Base-by-base conservation (phyloP, 306 rosid genomes). In the Dalbergia oliveri region DNA sequence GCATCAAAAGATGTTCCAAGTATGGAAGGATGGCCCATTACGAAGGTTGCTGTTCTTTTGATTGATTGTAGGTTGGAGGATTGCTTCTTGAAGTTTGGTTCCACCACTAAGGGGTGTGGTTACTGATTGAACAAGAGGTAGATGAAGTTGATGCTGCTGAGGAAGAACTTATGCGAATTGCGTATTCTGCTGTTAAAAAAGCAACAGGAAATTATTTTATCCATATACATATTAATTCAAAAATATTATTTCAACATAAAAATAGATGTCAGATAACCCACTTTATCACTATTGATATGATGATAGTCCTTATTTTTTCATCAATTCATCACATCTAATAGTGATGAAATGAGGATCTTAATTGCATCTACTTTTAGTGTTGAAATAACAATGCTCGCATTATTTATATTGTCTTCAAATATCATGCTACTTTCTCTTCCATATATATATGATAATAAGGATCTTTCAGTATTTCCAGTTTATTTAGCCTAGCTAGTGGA, bases 51-150 rank as follows among this genome's bases (percentile, higher is more conserved):
- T 0, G 91, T 94, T 21, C 85, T 94, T 79, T 87, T 94, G 53
- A 33, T 88, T 0, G 90, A 91, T 82, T 45, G 76, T 58, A 81
- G 82, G 84, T 86, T 79, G 71, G 92, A 94, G 80, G 81, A 84
- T 34, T 94, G 94, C 81, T 66, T 73, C 31, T 88, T 94, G 85
- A 47, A 6, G 47, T 81, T 65, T 74, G 47, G 79, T 86, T 87
- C 86, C 78, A 73, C 63, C 59, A 94, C 97, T 15, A 74, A 84
- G 95, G 98, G 34, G 90, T 86, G 44, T 90, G 97, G 97, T 91
- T 97, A 45, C 75, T 88, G 83, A 72, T 91, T 81, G 94, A 90
- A 81, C 91, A 89, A 82, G 91, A 79, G 43, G 70, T 77, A 58
- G 89, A 85, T 39, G 26, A 37, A 57, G 21, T 65, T 41, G 86